phyloP scores from a whole-genome alignment of 306 rosid species.

The Vigna angularis region DNA sequence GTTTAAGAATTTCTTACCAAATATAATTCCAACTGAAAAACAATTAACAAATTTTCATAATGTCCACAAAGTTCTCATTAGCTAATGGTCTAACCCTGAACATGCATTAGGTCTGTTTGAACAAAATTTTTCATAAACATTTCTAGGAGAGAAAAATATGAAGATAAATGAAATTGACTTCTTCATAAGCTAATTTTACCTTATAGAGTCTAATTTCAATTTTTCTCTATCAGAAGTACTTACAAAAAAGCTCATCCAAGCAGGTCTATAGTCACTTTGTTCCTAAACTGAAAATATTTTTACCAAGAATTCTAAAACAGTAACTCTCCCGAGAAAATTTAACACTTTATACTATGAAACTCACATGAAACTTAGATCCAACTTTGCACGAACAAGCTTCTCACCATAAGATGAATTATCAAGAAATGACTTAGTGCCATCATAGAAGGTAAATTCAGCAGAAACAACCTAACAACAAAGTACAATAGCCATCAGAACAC shows the following conservation, averaged over 20 bases:
- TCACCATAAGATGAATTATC: slow-evolving; percentile 86
- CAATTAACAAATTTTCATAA: slow-evolving; percentile 26
- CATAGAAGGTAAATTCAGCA: slow-evolving; percentile 94
- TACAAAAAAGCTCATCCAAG: no score
- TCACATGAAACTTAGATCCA: slow-evolving; percentile 97
- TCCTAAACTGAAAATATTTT: slow-evolving; percentile 23
- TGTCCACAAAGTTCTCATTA: slow-evolving; percentile 26
- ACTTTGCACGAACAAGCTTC: slow-evolving; percentile 97
- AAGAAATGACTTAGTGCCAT: slow-evolving; percentile 87
- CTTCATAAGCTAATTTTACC: no score
- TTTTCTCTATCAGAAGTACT: no score
- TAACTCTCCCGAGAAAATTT: slow-evolving; percentile 17
- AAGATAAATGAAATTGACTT: no score
- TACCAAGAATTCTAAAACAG: slow-evolving; percentile 33
- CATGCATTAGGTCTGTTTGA: not conserved
- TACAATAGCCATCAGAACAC: slow-evolving; percentile 37
- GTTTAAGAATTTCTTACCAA: slow-evolving; percentile 36
- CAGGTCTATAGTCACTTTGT: not conserved
- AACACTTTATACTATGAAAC: slow-evolving; percentile 35
- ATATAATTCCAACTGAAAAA: slow-evolving; percentile 30
- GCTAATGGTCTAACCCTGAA: slow-evolving; percentile 25
- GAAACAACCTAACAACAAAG: slow-evolving; percentile 77
- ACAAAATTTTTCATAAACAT: no score
- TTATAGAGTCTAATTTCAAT: no score
- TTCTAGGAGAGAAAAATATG: no score